Evolutionary conservation across 306 rosid genomes (phyloP).

Genomic region (Vicia villosa): DNA sequence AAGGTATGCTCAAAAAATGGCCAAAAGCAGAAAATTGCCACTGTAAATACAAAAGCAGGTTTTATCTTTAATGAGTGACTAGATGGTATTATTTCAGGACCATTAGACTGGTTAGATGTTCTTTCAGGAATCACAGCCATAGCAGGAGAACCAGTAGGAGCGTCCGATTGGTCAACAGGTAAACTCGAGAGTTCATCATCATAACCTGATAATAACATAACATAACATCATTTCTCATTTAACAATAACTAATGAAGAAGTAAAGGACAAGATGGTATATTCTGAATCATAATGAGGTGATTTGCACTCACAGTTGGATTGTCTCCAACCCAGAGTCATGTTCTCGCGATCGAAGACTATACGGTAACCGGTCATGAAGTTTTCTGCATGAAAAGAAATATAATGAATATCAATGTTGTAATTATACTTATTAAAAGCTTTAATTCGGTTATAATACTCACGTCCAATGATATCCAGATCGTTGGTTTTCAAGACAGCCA

Average conservation of each 20-base stretch:
- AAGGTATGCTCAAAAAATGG: constrained; percentile 47
- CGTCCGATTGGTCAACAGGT: constrained; percentile 37
- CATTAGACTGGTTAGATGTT: constrained; percentile 40
- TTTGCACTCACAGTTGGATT: constrained; percentile 66
- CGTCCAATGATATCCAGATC: constrained; percentile 81
- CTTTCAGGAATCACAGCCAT: constrained; percentile 51
- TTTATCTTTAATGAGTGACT: constrained; percentile 45
- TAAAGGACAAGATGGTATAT: background rate
- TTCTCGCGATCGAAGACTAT: constrained; percentile 76
- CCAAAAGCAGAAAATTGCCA: constrained; percentile 46
- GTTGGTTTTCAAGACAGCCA: constrained; percentile 62
- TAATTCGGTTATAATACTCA: constrained; percentile 49
- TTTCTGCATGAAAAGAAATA: constrained; percentile 62
- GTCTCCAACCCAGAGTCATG: constrained; percentile 74
- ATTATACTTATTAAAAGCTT: background rate
- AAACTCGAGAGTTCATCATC: constrained; percentile 40
- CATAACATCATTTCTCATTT: constrained; percentile 29
- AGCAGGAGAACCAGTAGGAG: constrained; percentile 52
- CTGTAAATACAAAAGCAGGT: constrained; percentile 36
- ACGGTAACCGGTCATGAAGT: constrained; percentile 93
- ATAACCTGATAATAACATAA: constrained; percentile 61
- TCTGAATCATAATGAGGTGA: background rate
- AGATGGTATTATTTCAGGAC: constrained; percentile 26
- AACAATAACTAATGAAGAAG: constrained; percentile 1
- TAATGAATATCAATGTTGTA: constrained; percentile 24